Percentiles rank a stretch among this genome's conserved stretches.
These are phyloP conservation scores for Globisporangium mamillatum DNA, from an alignment of 352 stramenopile species.

Conservation along the genomic window DNA sequence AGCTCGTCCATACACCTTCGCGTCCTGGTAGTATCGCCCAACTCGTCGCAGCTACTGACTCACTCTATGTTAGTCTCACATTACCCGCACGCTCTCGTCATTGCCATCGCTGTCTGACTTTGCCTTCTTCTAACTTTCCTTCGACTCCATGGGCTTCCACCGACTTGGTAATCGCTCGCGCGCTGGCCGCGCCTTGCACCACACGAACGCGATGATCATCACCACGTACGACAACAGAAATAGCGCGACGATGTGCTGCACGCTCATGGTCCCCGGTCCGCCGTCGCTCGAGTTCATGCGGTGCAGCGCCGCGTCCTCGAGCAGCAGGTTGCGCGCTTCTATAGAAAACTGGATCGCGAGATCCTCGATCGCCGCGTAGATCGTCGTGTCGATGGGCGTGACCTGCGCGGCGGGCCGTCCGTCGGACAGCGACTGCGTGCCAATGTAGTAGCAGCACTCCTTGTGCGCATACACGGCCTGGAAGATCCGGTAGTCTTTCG, in stretches of 20 bases:
- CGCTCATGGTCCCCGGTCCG: constrained; percentile 28
- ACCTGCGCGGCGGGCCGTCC: constrained; percentile 69
- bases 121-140: constrained; percentile 44
- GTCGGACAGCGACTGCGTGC: constrained; percentile 56
- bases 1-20: neutral
- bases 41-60: neutral
- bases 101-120: neutral
- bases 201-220: constrained; percentile 72
- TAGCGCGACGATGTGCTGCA: constrained; percentile 67
- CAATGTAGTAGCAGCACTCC: constrained; percentile 87
- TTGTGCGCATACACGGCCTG: constrained; percentile 79
- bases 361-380: constrained; percentile 73
- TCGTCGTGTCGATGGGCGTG: constrained; percentile 63
- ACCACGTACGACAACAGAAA: constrained; percentile 66
- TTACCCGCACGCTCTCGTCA: neutral
- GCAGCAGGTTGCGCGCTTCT: constrained; percentile 56
- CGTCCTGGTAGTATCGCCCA: neutral
- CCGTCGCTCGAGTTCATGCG: constrained; percentile 27
- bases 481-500: constrained; percentile 78
- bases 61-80: neutral
- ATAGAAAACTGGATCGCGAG: constrained; percentile 80
- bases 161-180: constrained; percentile 77
- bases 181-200: constrained; percentile 65
- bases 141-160: constrained; percentile 74
- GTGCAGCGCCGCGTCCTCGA: constrained; percentile 31